Evolutionary conservation across 73 alveolate species (phyloP), one percentile per base, ranked within the genome.

Genomic region (Paramecium biaurelia): DNA sequence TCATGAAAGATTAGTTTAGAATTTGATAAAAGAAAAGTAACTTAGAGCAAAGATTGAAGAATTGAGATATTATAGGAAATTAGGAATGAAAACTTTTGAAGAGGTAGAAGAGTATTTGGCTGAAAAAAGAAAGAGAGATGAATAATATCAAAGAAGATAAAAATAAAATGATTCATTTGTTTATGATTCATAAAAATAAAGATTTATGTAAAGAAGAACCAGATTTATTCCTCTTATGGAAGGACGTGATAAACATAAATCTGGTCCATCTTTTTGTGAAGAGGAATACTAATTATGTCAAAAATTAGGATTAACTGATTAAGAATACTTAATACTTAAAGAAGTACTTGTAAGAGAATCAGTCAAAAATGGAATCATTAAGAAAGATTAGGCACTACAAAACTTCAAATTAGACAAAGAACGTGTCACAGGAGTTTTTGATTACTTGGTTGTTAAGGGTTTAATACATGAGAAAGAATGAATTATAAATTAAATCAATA

Each of bases 51-150:
- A 93, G 21, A 92, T 97, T 2, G 98, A 93, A 41, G 94, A 95
- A 79, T 70, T 97, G 15, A 95, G 95, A 85, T 85, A 85, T 34
- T 96, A 95, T 85, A 92, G 93, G 58, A 45, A 92, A 20, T 76
- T 89, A 68, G 99, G 99, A 30, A 79, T 95, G 30, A 94, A 93
- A 4, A 93, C 96, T 9, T 93, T 95, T 10, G 98, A 96, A 15
- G 94, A 95, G 20, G 92, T 96, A 47, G 97, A 93, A 35, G 93
- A 85, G 67, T 96, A 92, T 90, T 76, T 96, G 32, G 96, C 96
- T 21, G 76, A 92, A 20, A 84, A 94, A 87, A 95, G 95, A 92
- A 92, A 94, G 85, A 92, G 74, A 24, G 94, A 89, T 72, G 94
- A 89, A 53, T 15, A 67, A 20, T 89, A 70, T 63, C 30, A 89